Conservation (phyloP, 2,329 filamentous ascomycete species). For the Paraphaeosphaeria minitans region DNA sequence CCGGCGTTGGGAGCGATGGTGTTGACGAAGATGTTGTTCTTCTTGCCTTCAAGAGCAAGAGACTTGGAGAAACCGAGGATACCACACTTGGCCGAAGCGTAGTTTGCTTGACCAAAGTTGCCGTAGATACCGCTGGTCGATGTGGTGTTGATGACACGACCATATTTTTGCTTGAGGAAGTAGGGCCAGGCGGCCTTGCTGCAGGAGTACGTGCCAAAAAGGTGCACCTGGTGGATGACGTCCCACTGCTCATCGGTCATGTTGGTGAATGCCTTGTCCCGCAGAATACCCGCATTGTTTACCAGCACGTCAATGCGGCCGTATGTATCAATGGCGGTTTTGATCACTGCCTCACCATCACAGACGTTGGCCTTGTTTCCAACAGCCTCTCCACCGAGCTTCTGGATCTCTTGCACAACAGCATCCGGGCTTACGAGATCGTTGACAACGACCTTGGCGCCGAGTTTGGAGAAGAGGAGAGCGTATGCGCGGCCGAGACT, state of each 20-base stretch:
- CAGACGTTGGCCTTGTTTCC: conserved; percentile 93
- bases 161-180: conserved; percentile 98
- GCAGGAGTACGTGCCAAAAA: conserved; percentile 93
- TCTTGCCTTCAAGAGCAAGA: conserved; percentile 87
- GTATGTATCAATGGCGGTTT: conserved; percentile 90
- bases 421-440: conserved; percentile 91
- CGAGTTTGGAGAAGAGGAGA: conserved; percentile 82
- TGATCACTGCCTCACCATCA: conserved; percentile 88
- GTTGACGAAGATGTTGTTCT: conserved; percentile 98
- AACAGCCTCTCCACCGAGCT: conserved; percentile 84
- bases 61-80: conserved; percentile 96
- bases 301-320: conserved; percentile 93
- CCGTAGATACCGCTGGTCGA: conserved; percentile 98
- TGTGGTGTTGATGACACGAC: conserved; percentile 94
- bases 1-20: conserved; percentile 97
- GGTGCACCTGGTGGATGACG: conserved; percentile 87
- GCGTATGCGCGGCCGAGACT: conserved; percentile 90
- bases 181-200: conserved; percentile 98
- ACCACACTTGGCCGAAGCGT: conserved; percentile 72
- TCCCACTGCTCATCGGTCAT: conserved; percentile 97
- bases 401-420: conserved; percentile 90
- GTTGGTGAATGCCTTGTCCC: conserved; percentile 97
- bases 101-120: conserved; percentile 99
- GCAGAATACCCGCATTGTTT: conserved; percentile 97
- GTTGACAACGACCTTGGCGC: conserved; percentile 89